Evolutionary conservation across 139 green algal genomes (phyloP).

Genomic region (Chara braunii): DNA sequence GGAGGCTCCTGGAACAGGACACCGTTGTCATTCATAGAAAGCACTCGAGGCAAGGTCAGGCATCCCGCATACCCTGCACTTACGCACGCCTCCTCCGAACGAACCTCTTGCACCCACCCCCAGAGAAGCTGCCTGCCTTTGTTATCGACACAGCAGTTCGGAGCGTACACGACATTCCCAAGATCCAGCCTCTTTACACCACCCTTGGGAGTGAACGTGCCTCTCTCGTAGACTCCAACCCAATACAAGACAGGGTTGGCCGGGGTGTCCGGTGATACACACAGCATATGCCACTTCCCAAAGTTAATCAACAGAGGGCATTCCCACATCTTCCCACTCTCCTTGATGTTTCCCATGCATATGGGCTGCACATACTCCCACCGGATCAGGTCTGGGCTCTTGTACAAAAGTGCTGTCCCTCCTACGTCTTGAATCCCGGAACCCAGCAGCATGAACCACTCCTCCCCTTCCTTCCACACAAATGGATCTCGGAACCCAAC

Average conservation of each 20-base stretch:
- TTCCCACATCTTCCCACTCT: background rate
- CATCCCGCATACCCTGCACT: background rate
- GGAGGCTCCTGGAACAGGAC: background rate
- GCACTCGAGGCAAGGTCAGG: background rate
- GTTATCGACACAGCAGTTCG: background rate
- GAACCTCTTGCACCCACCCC: background rate
- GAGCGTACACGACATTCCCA: background rate
- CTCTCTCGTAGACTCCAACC: background rate
- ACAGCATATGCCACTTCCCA: background rate
- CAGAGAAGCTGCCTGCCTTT: background rate
- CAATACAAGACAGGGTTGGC: background rate
- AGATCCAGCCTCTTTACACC: background rate
- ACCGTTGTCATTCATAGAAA: background rate
- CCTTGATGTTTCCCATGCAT: background rate
- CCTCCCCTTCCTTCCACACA: background rate
- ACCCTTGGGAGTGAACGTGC: background rate
- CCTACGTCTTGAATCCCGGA: background rate
- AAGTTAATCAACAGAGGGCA: background rate
- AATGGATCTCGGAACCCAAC: background rate
- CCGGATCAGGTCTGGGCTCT: background rate
- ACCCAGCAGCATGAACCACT: background rate
- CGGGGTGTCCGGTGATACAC: background rate
- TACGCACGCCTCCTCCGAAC: background rate
- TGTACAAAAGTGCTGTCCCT: background rate
- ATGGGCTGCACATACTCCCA: constrained; percentile 1